Evolutionary conservation across 495 filamentous ascomycete genomes (phyloP), one percentile per base, ranked within the genome.

Genomic region (Hyaloscypha finlandica): DNA sequence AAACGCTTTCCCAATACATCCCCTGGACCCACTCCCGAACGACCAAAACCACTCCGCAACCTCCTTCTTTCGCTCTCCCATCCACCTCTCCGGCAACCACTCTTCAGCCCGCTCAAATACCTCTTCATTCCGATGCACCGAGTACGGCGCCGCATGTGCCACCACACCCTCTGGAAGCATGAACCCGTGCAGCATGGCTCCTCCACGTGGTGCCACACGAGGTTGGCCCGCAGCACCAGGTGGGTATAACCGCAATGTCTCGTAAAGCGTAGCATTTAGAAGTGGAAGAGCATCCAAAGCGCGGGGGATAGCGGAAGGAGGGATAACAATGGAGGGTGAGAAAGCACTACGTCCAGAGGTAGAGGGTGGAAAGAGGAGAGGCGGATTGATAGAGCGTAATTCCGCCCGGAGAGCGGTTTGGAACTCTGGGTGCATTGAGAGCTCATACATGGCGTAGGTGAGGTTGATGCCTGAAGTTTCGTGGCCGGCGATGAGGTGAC

Each of bases 1-100:
- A 61, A 93, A 86, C 73, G 90, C 84, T 30, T 81, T 89, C 5
- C 92, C 92, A 19, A 96, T 83, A 70, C 92, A 94, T 90, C 93
- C 94, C 65, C 91, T 79, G 0, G 88, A 88, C 1, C 92, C 92
- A 61, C 88, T 92, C 4, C 90, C 88, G 78, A 96, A 96, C 0
- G 90, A 90, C 92, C 92, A 96, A 76, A 93, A 94, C 82, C 88
- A 89, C 16, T 60, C 25, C 16, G n/a, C 12, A 0, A 74, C 61
- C 64, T 64, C 68, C 55, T 60, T 25, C 25, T 58, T 12, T 25
- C 25, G 25, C 19, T 54, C 67, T 30, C 25, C 57, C 4, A 91
- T 74, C 88, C 88, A 90, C 33, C 88, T 79, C 12, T 80, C 82
- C 11, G 86, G 84, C 42, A 84, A 78, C 89, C 89, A 92, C 22